phyloP scores from a whole-genome alignment of 768 basidiomycete species.

The Naganishia randhawae region DNA sequence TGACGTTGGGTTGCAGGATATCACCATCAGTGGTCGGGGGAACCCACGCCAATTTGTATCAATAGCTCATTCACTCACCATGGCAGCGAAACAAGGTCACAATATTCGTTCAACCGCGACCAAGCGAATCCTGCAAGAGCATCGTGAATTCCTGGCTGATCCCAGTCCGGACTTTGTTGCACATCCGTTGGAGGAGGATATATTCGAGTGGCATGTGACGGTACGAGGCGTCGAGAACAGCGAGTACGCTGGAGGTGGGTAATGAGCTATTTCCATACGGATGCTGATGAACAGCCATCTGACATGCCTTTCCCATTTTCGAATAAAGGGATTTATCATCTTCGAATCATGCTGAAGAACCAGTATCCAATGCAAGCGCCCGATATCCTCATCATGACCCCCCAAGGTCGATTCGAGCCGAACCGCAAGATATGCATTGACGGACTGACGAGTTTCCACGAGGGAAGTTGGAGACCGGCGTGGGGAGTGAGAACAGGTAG shows the following conservation, averaged over 20 bases:
- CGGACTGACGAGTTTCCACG: conserved; percentile 60
- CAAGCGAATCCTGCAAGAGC: conserved; percentile 96
- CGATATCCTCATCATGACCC: conserved; percentile 91
- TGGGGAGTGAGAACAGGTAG: conserved; percentile 88
- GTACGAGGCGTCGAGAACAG: conserved; percentile 80
- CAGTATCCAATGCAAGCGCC: conserved; percentile 97
- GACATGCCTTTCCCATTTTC: neutral
- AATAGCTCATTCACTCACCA: conserved; percentile 2
- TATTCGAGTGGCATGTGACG: conserved; percentile 93
- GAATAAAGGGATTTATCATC: conserved; percentile 72
- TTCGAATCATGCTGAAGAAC: conserved; percentile 81
- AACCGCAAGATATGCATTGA: conserved; percentile 67
- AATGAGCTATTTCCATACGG: too few relatives aligned
- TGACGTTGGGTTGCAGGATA: too few relatives aligned
- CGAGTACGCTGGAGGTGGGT: conserved; percentile 78
- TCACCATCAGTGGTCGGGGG: too few relatives aligned
- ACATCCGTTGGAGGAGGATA: conserved; percentile 63
- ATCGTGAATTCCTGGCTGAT: conserved; percentile 78
- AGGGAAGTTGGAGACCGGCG: conserved; percentile 95
- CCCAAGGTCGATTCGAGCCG: conserved; percentile 92
- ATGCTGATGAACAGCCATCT: too few relatives aligned
- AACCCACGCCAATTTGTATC: too few relatives aligned
- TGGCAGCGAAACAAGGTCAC: conserved; percentile 33
- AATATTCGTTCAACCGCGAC: conserved; percentile 61
- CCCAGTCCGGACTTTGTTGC: conserved; percentile 82